Conservation (phyloP, 768 basidiomycete genomes). For the Pseudohyphozyma bogoriensis region DNA sequence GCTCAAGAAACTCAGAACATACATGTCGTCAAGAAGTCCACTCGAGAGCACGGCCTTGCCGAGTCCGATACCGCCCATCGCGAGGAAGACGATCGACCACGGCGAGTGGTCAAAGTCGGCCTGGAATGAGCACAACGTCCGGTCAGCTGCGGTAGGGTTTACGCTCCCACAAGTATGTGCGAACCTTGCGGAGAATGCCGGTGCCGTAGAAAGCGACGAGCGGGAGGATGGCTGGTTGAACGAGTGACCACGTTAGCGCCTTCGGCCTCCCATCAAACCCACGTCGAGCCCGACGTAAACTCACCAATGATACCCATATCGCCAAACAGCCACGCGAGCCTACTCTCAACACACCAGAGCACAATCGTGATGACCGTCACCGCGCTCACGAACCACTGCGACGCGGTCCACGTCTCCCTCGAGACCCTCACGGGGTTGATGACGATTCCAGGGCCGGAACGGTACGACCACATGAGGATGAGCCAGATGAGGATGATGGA, state of each 20-base stretch:
- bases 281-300: too few relatives aligned
- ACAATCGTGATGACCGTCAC: constrained; percentile 75
- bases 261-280: too few relatives aligned
- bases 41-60: constrained; percentile 87
- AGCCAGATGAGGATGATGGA: constrained; percentile 88
- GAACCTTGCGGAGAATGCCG: constrained; percentile 82
- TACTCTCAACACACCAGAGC: constrained; percentile 80
- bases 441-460: constrained; percentile 61
- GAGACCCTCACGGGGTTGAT: constrained; percentile 77
- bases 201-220: constrained; percentile 89
- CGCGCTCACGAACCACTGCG: constrained; percentile 81
- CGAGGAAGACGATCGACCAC: constrained; percentile 90
- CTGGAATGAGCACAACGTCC: constrained; percentile 41
- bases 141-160: not conserved
- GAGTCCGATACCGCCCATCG: constrained; percentile 95
- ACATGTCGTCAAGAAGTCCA: constrained; percentile 68
- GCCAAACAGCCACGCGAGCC: constrained; percentile 63
- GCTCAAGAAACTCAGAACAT: constrained; percentile 49
- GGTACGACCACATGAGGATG: constrained; percentile 69
- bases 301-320: constrained; percentile 86
- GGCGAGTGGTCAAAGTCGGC: constrained; percentile 82
- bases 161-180: constrained; percentile 6
- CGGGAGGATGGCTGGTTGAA: constrained; percentile 60
- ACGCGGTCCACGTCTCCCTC: constrained; percentile 64
- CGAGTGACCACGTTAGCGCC: too few relatives aligned